These are phyloP conservation scores for Laburnicola sp. DNA, from an alignment of 2,329 filamentous ascomycete species.

Conservation along the genomic window DNA sequence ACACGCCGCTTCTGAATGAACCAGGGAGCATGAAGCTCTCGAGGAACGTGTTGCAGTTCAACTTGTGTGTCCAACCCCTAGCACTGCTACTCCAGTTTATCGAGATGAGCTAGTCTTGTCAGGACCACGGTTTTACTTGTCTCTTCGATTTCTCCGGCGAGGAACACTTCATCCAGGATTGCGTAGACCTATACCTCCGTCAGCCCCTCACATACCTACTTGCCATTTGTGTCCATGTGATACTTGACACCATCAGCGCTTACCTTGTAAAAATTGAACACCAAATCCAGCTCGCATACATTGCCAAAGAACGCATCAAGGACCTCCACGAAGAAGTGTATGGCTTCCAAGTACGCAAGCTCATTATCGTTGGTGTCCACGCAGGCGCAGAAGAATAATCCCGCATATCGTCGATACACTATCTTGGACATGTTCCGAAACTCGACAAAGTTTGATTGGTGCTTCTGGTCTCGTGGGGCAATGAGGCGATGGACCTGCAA, in stretches of 20 bases:
- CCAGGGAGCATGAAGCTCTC: background rate
- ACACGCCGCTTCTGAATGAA: no score
- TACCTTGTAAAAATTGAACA: slow-evolving; percentile 72
- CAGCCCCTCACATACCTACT: slow-evolving; percentile 12
- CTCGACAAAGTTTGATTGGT: slow-evolving; percentile 99
- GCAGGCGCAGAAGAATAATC: slow-evolving; percentile 98
- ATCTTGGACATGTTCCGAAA: slow-evolving; percentile 86
- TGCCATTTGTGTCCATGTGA: background rate
- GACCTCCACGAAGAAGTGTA: slow-evolving; percentile 99
- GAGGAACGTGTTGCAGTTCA: background rate
- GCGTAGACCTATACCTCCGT: slow-evolving; percentile 73
- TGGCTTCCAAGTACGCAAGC: slow-evolving; percentile 92
- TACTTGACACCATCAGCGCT: slow-evolving; percentile 21
- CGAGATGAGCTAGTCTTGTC: slow-evolving; percentile 89
- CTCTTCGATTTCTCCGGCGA: slow-evolving; percentile 97
- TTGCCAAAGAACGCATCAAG: slow-evolving; percentile 98
- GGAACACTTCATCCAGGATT: slow-evolving; percentile 96
- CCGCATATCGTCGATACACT: slow-evolving; percentile 95
- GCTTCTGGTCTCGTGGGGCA: slow-evolving; percentile 96
- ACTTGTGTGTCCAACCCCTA: background rate
- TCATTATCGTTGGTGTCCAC: slow-evolving; percentile 99
- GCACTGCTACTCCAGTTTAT: slow-evolving; percentile 77
- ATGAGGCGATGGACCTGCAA: slow-evolving; percentile 92
- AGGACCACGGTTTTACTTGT: slow-evolving; percentile 98
- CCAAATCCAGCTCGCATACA: slow-evolving; percentile 94